phyloP scores from a whole-genome alignment of 345 rosid genomes.

The Eucalyptus fibrosa region DNA sequence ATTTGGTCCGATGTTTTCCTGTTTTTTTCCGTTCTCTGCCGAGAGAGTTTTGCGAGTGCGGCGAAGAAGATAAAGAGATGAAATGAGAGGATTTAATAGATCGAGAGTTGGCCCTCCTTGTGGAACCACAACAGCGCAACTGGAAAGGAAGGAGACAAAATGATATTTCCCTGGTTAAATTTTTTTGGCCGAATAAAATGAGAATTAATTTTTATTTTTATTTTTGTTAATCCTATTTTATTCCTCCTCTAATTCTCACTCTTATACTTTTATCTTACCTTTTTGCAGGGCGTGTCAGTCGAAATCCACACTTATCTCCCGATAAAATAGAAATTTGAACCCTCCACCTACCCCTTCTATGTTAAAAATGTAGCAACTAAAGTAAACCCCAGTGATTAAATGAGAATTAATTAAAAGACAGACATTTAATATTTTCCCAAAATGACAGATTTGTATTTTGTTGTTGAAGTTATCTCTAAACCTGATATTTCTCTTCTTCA shows the following conservation, averaged over 20 bases:
- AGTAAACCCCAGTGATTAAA: fast-evolving
- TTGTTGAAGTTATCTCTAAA: neutral
- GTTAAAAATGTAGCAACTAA: fast-evolving
- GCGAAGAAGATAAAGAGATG: neutral
- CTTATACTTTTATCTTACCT: fast-evolving
- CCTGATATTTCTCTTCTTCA: neutral
- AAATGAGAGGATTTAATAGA: neutral
- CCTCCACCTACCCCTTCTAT: fast-evolving
- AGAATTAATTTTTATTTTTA: too few relatives aligned
- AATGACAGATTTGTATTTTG: neutral
- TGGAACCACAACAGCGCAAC: neutral
- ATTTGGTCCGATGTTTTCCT: neutral
- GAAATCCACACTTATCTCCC: fast-evolving
- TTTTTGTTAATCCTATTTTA: fast-evolving
- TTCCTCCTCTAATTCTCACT: fast-evolving
- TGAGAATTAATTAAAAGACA: neutral
- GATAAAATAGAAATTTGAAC: fast-evolving
- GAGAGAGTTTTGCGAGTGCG: neutral
- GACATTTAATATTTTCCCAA: neutral
- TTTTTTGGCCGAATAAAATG: neutral
- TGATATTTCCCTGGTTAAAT: neutral
- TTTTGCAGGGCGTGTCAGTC: fast-evolving
- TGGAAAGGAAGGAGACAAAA: neutral
- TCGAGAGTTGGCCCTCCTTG: neutral
- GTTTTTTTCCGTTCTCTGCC: neutral